Evolutionary conservation across 371 early-diverging fungal species (phyloP), one percentile per base, ranked within the genome.

Genomic region (Entomophthora muscae): DNA sequence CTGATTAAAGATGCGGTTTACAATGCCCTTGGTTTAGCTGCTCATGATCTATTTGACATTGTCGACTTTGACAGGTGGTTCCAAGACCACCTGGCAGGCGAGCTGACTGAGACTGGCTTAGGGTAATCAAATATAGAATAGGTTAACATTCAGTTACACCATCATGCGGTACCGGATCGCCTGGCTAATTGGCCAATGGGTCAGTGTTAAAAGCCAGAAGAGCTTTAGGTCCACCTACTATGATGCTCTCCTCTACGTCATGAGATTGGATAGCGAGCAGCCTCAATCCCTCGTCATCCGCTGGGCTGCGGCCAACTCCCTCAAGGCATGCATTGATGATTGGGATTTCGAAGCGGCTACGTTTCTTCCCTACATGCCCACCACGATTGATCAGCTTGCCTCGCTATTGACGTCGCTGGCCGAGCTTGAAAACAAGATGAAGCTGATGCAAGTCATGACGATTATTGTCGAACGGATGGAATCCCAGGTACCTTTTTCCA

Each of bases 141-240:
- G 5, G 0, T 63, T 2, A 33, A 30, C 22, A 53, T 33, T 29
- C 53, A 83, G 83, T 33, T 75, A 74, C 42, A 81, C 75, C 24
- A 69, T 88, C 7, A 69, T 91, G 27, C 79, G 83, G 51, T 80
- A 89, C 52, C 80, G 93, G 21, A 83, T 89, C 22, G 85, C 86
- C 2, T 84, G 86, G 85, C 70, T 93, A 57, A 75, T 93, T 52
- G 88, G 90, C n/a, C 76, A 80, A 67, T 95, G 93, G 92, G 80
- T 91, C 23, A 75, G 76, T 5, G 89, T 91, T 64, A 86, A 91
- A 31, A 72, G 84, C 28, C 78, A 83, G 33, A 79, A 81, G 10
- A 75, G 78, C 0, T 75, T 81, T 42, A 78, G 88, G 10, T 76
- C 80, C 22, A 71, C 71, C 3, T 80, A 88, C 1, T 93, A 91